Evolutionary conservation across 1,284 basidiomycete species (phyloP).

Genomic region (Prillingera fragicola): DNA sequence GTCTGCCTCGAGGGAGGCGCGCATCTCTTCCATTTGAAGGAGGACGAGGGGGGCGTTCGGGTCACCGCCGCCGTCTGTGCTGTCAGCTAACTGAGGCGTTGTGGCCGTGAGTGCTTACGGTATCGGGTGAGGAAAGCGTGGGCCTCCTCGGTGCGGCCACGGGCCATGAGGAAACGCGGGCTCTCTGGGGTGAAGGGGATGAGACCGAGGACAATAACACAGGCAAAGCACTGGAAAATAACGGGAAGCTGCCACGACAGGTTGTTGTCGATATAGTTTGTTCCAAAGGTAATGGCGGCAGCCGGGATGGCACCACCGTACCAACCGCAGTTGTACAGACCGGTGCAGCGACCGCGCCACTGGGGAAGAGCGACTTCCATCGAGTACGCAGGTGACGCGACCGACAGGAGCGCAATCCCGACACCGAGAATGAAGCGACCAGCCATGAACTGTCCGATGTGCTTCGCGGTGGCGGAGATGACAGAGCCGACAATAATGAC

Average conservation of each 20-base stretch:
- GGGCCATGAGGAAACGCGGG: constrained; percentile 24
- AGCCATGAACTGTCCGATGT: constrained; percentile 29
- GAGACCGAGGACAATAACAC: constrained; percentile 8
- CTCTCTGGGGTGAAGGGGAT: constrained; percentile 27
- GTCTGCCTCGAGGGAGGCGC: constrained; percentile 50
- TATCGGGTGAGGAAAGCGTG: constrained; percentile 66
- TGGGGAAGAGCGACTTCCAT: constrained; percentile 58
- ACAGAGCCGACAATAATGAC: constrained; percentile 49
- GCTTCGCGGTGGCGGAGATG: constrained; percentile 29
- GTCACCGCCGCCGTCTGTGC: constrained; percentile 21
- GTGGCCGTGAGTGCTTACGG: too few relatives aligned
- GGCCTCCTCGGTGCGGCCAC: constrained; percentile 57
- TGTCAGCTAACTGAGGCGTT: constrained; percentile 51
- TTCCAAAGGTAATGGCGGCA: constrained; percentile 6
- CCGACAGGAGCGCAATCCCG: constrained; percentile 46
- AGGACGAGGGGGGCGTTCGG: constrained; percentile 42
- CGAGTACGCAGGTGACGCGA: constrained; percentile 53
- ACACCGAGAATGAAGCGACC: constrained; percentile 56
- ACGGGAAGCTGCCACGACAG: constrained; percentile 29
- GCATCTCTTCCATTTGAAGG: constrained; percentile 57
- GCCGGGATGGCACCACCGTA: constrained; percentile 27
- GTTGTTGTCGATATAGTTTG: constrained; percentile 18
- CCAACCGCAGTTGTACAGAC: constrained; percentile 46
- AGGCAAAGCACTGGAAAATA: constrained; percentile 23
- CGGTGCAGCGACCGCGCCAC: constrained; percentile 59